Percentiles rank a stretch among this genome's conserved stretches.
Conservation (phyloP, 768 basidiomycete species). For the Tubosaeta sp. region DNA sequence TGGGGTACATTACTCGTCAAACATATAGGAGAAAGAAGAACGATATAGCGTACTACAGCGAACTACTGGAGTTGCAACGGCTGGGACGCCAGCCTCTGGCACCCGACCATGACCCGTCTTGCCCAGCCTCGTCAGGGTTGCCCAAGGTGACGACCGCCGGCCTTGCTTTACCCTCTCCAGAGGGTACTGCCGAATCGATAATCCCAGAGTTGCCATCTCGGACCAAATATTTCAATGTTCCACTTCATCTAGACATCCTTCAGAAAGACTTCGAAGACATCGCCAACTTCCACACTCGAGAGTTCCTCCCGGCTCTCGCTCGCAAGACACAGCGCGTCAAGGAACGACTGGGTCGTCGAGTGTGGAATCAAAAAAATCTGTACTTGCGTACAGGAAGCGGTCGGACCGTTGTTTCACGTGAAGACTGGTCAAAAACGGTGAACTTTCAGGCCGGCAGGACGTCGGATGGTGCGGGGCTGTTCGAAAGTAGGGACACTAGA, state of each 20-base stretch:
- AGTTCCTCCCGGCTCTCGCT: conserved; percentile 40
- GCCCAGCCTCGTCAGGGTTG: not conserved
- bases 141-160: not conserved
- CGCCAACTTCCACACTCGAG: conserved; percentile 35
- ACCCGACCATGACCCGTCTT: conserved; percentile 19
- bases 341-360: conserved; percentile 73
- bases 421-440: conserved; percentile 49
- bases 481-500: not conserved
- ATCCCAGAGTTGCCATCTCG: conserved; percentile 16
- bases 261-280: conserved; percentile 52
- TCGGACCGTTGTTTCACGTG: conserved; percentile 37
- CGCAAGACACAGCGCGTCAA: conserved; percentile 61
- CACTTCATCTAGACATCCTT: conserved; percentile 55
- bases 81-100: conserved; percentile 22
- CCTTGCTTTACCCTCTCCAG: not conserved
- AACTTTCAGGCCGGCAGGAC: conserved; percentile 34
- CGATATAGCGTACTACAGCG: conserved; percentile 41
- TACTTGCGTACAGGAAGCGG: conserved; percentile 38
- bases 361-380: conserved; percentile 58
- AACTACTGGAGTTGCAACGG: conserved; percentile 27
- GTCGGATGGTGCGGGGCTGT: not conserved
- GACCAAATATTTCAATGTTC: conserved; percentile 41
- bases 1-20: conserved; percentile 42
- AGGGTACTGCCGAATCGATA: conserved; percentile 15
- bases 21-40: conserved; percentile 47